Base-by-base conservation (phyloP, 768 basidiomycete genomes). In the Fomitopsis pulvina region DNA sequence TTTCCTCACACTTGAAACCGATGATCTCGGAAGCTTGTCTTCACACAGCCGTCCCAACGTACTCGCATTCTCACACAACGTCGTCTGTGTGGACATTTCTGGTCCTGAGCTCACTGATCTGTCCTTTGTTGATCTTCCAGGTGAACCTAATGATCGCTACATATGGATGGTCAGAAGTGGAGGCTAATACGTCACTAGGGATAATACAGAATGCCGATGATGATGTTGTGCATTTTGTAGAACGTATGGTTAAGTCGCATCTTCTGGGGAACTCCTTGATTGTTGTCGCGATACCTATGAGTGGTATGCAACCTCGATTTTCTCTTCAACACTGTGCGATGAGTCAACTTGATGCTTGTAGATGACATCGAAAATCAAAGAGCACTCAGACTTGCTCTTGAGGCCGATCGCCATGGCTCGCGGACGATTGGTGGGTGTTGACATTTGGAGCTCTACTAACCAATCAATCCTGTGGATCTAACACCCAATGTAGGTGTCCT, bases 291-390 rank as follows among this genome's bases (percentile, higher is more conserved):
- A 57, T 79, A 7, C 75, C 77, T 0, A 77, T 78, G 76, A 73
- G 71, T 51, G 77, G 76, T 76, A 45, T 24, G 62, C n/a, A n/a
- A n/a, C n/a, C n/a, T 57, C 14, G 18, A 18, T 27, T 12, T n/a
- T 16, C 27, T 11, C 18, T 3, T 9, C 21, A 2, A 44, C 16
- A 29, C 5, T 18, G 14, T 21, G 3, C 1, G 2, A 5, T 47
- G 30, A 7, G 48, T 38, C 7, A 55, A 42, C 4, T 45, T n/a
- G 25, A 5, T n/a, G n/a, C 14, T 2, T 48, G 32, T 48, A 80
- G 80, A 78, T 44, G 80, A 83, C 50, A 73, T 79, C 45, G 73
- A 80, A 54, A 81, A 79, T 54, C 79, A 80, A 56, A 74, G 71
- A 46, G 79, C 80, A 0, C 64, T 73, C 12, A 61, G 66, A 1